Percentiles rank a stretch among this genome's conserved stretches.
These are phyloP conservation scores for Fusarium floridanum DNA, from an alignment of 2,329 filamentous ascomycete genomes.

Conservation along the genomic window DNA sequence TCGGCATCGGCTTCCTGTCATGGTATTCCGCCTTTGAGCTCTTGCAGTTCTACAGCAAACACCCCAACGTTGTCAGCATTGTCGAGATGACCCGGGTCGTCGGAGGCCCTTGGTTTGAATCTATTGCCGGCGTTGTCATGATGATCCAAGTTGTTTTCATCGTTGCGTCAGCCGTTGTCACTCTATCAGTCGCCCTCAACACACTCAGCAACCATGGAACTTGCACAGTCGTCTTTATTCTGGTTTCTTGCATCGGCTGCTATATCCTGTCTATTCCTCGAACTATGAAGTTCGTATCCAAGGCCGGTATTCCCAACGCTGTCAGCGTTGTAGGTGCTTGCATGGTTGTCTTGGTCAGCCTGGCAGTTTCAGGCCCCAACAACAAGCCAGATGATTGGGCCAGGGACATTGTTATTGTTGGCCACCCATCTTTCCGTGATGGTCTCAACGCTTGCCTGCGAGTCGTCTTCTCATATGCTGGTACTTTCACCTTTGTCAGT, in stretches of 20 bases:
- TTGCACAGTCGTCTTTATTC: slow-evolving; percentile 39
- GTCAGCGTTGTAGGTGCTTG: slow-evolving; percentile 38
- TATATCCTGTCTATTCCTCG: slow-evolving; percentile 36
- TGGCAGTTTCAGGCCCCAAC: slow-evolving; percentile 36
- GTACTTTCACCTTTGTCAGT: slow-evolving; percentile 44
- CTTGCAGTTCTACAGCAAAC: slow-evolving; percentile 76
- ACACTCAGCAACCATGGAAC: slow-evolving; percentile 38
- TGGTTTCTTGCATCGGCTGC: slow-evolving; percentile 32
- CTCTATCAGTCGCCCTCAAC: slow-evolving; percentile 37
- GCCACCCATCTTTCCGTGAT: slow-evolving; percentile 39
- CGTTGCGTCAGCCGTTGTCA: slow-evolving; percentile 38
- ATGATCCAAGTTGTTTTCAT: slow-evolving; percentile 43
- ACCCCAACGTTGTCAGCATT: slow-evolving; percentile 77
- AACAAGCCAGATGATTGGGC: slow-evolving; percentile 34
- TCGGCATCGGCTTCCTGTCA: slow-evolving; percentile 73
- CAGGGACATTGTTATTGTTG: slow-evolving; percentile 36
- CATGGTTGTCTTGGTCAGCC: slow-evolving; percentile 36
- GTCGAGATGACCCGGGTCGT: slow-evolving; percentile 74
- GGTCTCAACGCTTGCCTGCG: slow-evolving; percentile 41
- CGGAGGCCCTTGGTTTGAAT: slow-evolving; percentile 44
- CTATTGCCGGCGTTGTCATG: slow-evolving; percentile 36
- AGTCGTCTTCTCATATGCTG: slow-evolving; percentile 45
- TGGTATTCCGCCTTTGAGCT: slow-evolving; percentile 64
- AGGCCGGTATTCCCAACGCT: slow-evolving; percentile 38
- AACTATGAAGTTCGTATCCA: slow-evolving; percentile 45